Evolutionary conservation across 139 green algal genomes (phyloP), one percentile per base, ranked within the genome.

Genomic region (Eudorina sp.): DNA sequence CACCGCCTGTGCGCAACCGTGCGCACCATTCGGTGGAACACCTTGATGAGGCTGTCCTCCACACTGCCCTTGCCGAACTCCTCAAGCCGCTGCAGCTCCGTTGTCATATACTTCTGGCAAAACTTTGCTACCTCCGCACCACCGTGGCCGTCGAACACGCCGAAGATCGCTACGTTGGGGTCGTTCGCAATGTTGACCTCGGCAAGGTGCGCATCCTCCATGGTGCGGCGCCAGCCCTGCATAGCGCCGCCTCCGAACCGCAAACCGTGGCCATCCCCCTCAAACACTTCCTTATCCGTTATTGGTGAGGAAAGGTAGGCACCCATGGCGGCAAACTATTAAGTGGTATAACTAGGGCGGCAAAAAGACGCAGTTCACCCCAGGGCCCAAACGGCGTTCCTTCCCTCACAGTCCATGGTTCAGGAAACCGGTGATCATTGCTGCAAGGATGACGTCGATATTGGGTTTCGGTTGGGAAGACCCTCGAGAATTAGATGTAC

Each of bases 91-190:
- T 91, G 81, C n/a, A 98, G 86, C 92, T 99, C 96, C 19, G 64
- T 25, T 1, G 93, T 82, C 91, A 98, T 94, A 79, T 97, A 96
- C 38, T 92, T 92, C 46, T 96, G 91, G 84, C 95, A 98, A 75
- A 98, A 98, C 60, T 95, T 95, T 1, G 96, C 96, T 3, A 99
- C 97, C 91, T 99, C 97, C 0, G 89, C 90, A 40, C 96, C 96
- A 4, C 96, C 97, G 89, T 97, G 95, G 0, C 96, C 96, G 82
- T 99, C 97, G 78, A 99, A 98, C 3, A 99, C 95, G 11, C 95
- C 97, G 85, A 98, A 99, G 3, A 98, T 69, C 16, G 85, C 55
- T 0, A 82, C 68, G 48, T 90, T 89, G 25, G 84, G 53, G 46
- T 90, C 82, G 55, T 85, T 76, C 1, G 77, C 73, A 7, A 96